These are phyloP conservation scores for Parietaria judaica DNA, from an alignment of 306 rosid species.

Conservation along the genomic window DNA sequence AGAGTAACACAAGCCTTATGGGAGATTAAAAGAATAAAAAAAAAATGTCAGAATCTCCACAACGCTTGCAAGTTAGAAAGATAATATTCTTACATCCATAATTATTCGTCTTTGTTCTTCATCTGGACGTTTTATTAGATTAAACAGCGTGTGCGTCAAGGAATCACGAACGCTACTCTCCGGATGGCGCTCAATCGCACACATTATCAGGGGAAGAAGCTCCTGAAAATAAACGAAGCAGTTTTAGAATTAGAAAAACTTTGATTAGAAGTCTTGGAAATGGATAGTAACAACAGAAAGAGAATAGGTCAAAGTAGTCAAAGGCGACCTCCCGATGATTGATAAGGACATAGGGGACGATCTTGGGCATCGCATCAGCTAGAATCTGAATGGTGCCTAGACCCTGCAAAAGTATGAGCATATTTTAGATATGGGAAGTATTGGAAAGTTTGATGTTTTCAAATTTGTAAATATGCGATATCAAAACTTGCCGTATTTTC, in stretches of 20 bases:
- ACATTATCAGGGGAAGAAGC: conserved; percentile 96
- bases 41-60: conserved; percentile 9
- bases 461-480: not conserved
- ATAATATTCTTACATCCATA: conserved; percentile 67
- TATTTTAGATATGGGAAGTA: conserved; percentile 16
- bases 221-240: conserved; percentile 46
- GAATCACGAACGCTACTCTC: conserved; percentile 90
- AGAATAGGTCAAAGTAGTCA: not conserved
- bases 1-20: conserved; percentile 92
- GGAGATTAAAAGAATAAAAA: conserved; percentile 21
- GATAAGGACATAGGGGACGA: conserved; percentile 95
- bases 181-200: conserved; percentile 96
- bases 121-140: conserved; percentile 97
- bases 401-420: conserved; percentile 50
- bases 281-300: not conserved
- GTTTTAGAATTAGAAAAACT: conserved; percentile 9
- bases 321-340: conserved; percentile 90
- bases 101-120: conserved; percentile 83
- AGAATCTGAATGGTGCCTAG: conserved; percentile 79
- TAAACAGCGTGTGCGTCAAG: conserved; percentile 93
- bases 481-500: conserved; percentile 50
- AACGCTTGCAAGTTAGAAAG: conserved; percentile 7
- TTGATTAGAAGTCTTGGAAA: not conserved
- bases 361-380: conserved; percentile 93
- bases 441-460: conserved; percentile 1